phyloP scores from a whole-genome alignment of 192 early-diverging fungal genomes.

The Linnemannia schmuckeri region DNA sequence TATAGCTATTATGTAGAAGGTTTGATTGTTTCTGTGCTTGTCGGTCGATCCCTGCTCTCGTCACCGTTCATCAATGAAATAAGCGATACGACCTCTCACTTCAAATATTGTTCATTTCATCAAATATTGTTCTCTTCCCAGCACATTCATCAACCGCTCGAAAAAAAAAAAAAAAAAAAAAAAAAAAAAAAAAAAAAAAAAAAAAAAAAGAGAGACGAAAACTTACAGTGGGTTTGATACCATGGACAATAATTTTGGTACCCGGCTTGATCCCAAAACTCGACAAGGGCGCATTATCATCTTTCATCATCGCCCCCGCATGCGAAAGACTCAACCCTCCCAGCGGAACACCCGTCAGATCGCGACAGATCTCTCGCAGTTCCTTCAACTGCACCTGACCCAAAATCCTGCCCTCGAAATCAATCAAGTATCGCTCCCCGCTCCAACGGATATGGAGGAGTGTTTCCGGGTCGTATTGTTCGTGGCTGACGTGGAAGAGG shows the following conservation, averaged over 20 bases:
- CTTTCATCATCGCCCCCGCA: slow-evolving; percentile 83
- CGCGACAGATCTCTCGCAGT: slow-evolving; percentile 80
- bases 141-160: too few species aligned
- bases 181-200: too few species aligned
- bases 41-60: too few species aligned
- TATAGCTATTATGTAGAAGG: too few species aligned
- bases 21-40: too few species aligned
- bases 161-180: not conserved
- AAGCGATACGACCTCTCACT: too few species aligned
- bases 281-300: slow-evolving; percentile 75
- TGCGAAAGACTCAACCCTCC: slow-evolving; percentile 80
- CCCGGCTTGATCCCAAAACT: slow-evolving; percentile 81
- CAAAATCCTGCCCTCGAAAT: slow-evolving; percentile 58
- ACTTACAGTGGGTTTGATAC: slow-evolving; percentile 73
- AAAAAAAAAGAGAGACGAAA: not conserved
- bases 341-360: slow-evolving; percentile 81
- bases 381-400: slow-evolving; percentile 75
- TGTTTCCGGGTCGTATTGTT: slow-evolving; percentile 38
- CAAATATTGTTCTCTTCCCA: too few species aligned
- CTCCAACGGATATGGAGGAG: slow-evolving; percentile 47
- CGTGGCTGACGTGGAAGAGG: slow-evolving; percentile 32
- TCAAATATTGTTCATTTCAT: too few species aligned
- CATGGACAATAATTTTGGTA: slow-evolving; percentile 82
- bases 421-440: slow-evolving; percentile 36
- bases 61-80: too few species aligned